Evolutionary conservation across 305 asterid genomes (phyloP), one percentile per base, ranked within the genome.

Genomic region (Rubia peregrina): DNA sequence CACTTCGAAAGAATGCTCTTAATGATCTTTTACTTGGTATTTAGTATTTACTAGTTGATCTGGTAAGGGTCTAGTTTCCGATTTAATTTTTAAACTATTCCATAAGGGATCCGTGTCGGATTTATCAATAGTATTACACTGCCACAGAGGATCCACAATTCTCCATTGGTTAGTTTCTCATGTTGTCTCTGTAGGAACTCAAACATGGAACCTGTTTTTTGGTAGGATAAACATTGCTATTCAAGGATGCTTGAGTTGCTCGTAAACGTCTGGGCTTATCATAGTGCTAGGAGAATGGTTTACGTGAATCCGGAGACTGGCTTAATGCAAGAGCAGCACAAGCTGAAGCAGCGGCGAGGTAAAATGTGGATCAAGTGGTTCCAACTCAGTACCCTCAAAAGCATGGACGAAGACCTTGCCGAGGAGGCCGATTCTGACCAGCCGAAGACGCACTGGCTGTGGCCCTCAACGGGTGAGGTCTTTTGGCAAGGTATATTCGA

Each of bases 261-360:
- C 1, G 79, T 95, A 51, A 95, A 95, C 49, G 96, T 95, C n/a
- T 95, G 99, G 99, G 99, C 96, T 3, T 95, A 92, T 85, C 99
- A 95, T 48, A 92, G 97, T 60, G 98, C 87, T 19, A 84, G 97
- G 76, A 79, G 96, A 79, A 92, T 89, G 81, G 90, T 95, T 67
- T 89, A 92, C 4, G 82, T 95, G 48, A 83, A 92, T 78, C 97
- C 99, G 0, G 79, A 76, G 62, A 86, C 90, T 0, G 99, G 98
- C 13, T 56, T 76, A 14, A 92, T 88, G 95, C 90, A 88, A 71
- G 98, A 95, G 76, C 97, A 87, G 8, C 97, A 92, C 77, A 65
- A 3, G 76, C 76, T 90, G 57, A 85, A 80, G 69, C 73, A 44
- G 74, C 80, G 98, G 67, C 85, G 82, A 77, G 97, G 98, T 40